phyloP scores from a whole-genome alignment of 2,329 filamentous ascomycete genomes.

The Aspergillus sclerotialis region DNA sequence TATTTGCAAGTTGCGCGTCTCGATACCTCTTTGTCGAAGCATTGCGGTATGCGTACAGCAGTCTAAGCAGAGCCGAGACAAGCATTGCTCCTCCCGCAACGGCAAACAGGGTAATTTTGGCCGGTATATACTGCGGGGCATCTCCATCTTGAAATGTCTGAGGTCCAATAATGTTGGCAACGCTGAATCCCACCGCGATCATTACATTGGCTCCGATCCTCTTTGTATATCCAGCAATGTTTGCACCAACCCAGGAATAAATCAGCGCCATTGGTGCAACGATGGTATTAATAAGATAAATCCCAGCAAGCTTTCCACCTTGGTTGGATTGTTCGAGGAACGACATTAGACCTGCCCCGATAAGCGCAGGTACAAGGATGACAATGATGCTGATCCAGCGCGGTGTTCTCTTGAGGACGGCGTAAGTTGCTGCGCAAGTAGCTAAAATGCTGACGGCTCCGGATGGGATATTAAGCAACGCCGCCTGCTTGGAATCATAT shows the following conservation, averaged over 20 bases:
- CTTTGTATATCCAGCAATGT: slow-evolving; percentile 45
- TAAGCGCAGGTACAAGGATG: slow-evolving; percentile 41
- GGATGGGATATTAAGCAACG: slow-evolving; percentile 39
- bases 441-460: slow-evolving; percentile 37
- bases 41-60: no score
- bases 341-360: slow-evolving; percentile 35
- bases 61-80: no score
- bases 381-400: slow-evolving; percentile 38
- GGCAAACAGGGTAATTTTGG: slow-evolving; percentile 35
- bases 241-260: slow-evolving; percentile 42
- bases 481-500: slow-evolving; percentile 36
- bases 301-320: slow-evolving; percentile 36
- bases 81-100: no score
- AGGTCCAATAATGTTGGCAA: slow-evolving; percentile 42
- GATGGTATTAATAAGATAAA: slow-evolving; percentile 41
- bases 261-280: slow-evolving; percentile 39
- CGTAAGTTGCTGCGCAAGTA: slow-evolving; percentile 33
- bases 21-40: slow-evolving; percentile 13
- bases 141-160: slow-evolving; percentile 39
- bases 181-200: slow-evolving; percentile 37
- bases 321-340: slow-evolving; percentile 33
- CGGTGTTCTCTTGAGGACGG: slow-evolving; percentile 32
- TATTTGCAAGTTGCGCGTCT: no score
- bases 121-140: slow-evolving; percentile 37
- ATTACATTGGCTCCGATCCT: slow-evolving; percentile 43